Percentiles rank a stretch among this genome's conserved stretches.
Conservation (phyloP, 2,329 filamentous ascomycete genomes). For the Conoideocrella luteorostrata region DNA sequence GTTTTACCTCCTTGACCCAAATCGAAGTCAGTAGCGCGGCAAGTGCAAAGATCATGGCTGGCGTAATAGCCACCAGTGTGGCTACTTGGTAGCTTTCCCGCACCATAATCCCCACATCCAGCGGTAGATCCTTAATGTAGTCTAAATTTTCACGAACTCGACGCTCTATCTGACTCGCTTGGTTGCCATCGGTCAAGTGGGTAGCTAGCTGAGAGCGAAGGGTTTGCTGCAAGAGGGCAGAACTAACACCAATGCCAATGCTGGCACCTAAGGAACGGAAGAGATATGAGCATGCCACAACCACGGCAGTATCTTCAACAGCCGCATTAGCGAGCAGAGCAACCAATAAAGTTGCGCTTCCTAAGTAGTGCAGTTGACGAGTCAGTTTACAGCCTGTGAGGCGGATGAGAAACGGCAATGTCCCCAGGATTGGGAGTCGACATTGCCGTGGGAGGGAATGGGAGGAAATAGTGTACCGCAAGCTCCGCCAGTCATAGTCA, state of each 20-base stretch:
- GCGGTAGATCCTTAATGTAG: slow-evolving; percentile 59
- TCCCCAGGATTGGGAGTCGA: too few relatives aligned
- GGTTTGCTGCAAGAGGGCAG: too few relatives aligned
- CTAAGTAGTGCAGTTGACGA: too few relatives aligned
- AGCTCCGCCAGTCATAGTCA: slow-evolving; percentile 36
- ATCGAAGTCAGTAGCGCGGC: slow-evolving; percentile 33
- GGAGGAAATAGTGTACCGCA: slow-evolving; percentile 23
- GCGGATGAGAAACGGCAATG: too few relatives aligned
- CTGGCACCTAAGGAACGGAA: slow-evolving; percentile 74
- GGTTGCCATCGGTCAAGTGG: slow-evolving; percentile 55
- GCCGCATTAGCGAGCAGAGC: slow-evolving; percentile 64
- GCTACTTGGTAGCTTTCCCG: slow-evolving; percentile 56
- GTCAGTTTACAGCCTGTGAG: too few relatives aligned
- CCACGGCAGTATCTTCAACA: slow-evolving; percentile 63
- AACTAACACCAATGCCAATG: slow-evolving; percentile 63
- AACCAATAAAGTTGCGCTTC: slow-evolving; percentile 66
- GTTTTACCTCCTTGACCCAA: slow-evolving; percentile 54
- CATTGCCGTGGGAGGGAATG: too few relatives aligned
- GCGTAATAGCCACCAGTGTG: slow-evolving; percentile 33
- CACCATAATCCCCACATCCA: slow-evolving; percentile 52
- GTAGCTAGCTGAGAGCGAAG: too few relatives aligned
- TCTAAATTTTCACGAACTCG: slow-evolving; percentile 64
- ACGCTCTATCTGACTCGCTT: slow-evolving; percentile 60
- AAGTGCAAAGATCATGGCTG: slow-evolving; percentile 29
- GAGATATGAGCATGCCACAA: slow-evolving; percentile 73